A percentile compares a stretch with the other conserved stretches of the same genome.
These are phyloP conservation scores for Viridothelium virens DNA, from an alignment of 495 filamentous ascomycete genomes.

Conservation along the genomic window DNA sequence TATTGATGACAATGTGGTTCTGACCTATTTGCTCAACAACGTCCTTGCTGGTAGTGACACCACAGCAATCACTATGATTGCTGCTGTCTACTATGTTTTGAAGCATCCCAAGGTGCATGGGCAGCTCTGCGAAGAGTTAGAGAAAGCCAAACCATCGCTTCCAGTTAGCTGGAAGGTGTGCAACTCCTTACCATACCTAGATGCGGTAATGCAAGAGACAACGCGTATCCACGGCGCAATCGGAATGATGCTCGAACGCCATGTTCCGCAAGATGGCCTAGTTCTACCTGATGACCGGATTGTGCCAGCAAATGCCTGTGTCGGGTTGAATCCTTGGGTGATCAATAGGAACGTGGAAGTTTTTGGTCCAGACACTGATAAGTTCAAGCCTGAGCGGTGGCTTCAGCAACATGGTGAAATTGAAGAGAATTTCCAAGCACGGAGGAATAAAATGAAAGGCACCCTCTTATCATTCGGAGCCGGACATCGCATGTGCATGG, in stretches of 20 bases:
- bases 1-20: slow-evolving; percentile 18
- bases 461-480: slow-evolving; percentile 14
- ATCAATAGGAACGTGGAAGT: slow-evolving; percentile 15
- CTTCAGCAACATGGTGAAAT: slow-evolving; percentile 15
- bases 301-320: slow-evolving; percentile 18
- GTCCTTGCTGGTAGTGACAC: slow-evolving; percentile 29
- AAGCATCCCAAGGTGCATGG: neutral
- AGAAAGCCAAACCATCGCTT: neutral
- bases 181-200: slow-evolving; percentile 17
- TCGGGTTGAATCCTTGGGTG: slow-evolving; percentile 20
- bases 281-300: slow-evolving; percentile 15
- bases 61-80: slow-evolving; percentile 27
- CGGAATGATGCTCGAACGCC: slow-evolving; percentile 17
- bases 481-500: slow-evolving; percentile 16
- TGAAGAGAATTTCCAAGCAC: neutral
- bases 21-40: slow-evolving; percentile 22
- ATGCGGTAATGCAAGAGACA: slow-evolving; percentile 20
- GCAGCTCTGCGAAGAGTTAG: slow-evolving; percentile 12
- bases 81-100: slow-evolving; percentile 33
- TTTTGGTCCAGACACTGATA: slow-evolving; percentile 19
- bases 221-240: slow-evolving; percentile 16
- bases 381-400: slow-evolving; percentile 20
- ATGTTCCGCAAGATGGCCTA: slow-evolving; percentile 14
- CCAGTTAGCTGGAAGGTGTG: slow-evolving; percentile 5
- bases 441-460: slow-evolving; percentile 13